phyloP scores from a whole-genome alignment of 2,329 filamentous ascomycete genomes.

The Calonectria pseudoreteaudii region DNA sequence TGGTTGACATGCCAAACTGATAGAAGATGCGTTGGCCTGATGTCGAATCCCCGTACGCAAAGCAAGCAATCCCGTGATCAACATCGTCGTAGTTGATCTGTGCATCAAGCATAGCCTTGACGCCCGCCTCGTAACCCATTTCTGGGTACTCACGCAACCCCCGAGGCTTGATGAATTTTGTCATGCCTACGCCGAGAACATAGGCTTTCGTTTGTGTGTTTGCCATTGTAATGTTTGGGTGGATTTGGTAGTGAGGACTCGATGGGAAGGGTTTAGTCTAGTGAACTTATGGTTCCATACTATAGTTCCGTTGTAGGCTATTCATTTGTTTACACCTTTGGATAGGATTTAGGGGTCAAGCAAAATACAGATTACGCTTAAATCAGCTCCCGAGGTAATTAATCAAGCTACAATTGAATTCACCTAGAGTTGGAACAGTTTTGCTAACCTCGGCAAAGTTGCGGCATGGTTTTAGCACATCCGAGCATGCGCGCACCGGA shows the following conservation, averaged over 20 bases:
- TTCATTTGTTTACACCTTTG: too few species aligned
- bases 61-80: slow-evolving; percentile 93
- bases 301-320: too few species aligned
- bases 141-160: slow-evolving; percentile 95
- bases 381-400: too few species aligned
- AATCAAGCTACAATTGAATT: too few species aligned
- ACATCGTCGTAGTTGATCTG: slow-evolving; percentile 97
- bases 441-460: too few species aligned
- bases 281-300: too few species aligned
- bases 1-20: slow-evolving; percentile 96
- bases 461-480: too few species aligned
- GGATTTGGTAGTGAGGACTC: not conserved
- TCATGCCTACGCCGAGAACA: slow-evolving; percentile 97
- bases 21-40: slow-evolving; percentile 98
- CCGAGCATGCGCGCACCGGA: too few species aligned
- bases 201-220: slow-evolving; percentile 64
- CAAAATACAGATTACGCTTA: too few species aligned
- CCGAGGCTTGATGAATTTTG: slow-evolving; percentile 97
- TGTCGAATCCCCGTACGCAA: slow-evolving; percentile 95
- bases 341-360: too few species aligned
- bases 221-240: not conserved
- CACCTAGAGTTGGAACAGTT: too few species aligned
- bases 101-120: slow-evolving; percentile 88
- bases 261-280: too few species aligned
- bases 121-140: slow-evolving; percentile 89